Conservation (phyloP, 768 basidiomycete species). For the Amylocystis lapponica region DNA sequence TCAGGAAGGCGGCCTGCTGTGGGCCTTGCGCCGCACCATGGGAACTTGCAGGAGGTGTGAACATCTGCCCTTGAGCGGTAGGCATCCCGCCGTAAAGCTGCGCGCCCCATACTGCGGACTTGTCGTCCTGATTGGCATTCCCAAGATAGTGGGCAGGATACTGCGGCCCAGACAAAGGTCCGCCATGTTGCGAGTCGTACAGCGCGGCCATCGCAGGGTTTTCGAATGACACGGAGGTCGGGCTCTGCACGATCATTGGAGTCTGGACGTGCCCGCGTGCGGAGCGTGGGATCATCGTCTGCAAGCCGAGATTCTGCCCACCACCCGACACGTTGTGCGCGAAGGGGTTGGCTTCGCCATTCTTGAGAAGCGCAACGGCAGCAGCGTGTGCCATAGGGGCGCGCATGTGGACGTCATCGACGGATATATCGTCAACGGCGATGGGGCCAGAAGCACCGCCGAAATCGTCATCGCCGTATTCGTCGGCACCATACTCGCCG, state of each 20-base stretch:
- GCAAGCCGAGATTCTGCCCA: slow-evolving; percentile 22
- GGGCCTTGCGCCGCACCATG: slow-evolving; percentile 27
- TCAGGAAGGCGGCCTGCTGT: slow-evolving; percentile 18
- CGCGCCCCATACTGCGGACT: slow-evolving; percentile 27
- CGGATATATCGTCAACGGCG: slow-evolving; percentile 17
- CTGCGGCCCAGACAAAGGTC: slow-evolving; percentile 18
- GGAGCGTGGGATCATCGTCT: slow-evolving; percentile 28
- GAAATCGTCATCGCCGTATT: slow-evolving; percentile 38
- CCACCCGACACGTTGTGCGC: slow-evolving; percentile 25
- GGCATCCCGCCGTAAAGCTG: slow-evolving; percentile 14
- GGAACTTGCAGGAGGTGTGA: slow-evolving; percentile 38
- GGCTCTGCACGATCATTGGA: slow-evolving; percentile 42
- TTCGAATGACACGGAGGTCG: slow-evolving; percentile 41
- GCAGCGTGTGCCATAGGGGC: slow-evolving; percentile 26
- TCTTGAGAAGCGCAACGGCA: slow-evolving; percentile 32
- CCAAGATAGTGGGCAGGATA: slow-evolving; percentile 19
- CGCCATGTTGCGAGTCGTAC: slow-evolving; percentile 35
- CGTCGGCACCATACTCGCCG: slow-evolving; percentile 39
- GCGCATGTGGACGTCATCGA: slow-evolving; percentile 18
- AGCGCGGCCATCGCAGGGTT: slow-evolving; percentile 45
- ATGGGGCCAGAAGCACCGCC: slow-evolving; percentile 18
- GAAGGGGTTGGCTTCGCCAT: slow-evolving; percentile 29
- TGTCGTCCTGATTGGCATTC: slow-evolving; percentile 19
- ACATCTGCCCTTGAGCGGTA: slow-evolving; percentile 27
- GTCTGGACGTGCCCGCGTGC: slow-evolving; percentile 12